Base-by-base conservation (phyloP, 1,139 yeast species). In the Trichomonascaceae sp. region DNA sequence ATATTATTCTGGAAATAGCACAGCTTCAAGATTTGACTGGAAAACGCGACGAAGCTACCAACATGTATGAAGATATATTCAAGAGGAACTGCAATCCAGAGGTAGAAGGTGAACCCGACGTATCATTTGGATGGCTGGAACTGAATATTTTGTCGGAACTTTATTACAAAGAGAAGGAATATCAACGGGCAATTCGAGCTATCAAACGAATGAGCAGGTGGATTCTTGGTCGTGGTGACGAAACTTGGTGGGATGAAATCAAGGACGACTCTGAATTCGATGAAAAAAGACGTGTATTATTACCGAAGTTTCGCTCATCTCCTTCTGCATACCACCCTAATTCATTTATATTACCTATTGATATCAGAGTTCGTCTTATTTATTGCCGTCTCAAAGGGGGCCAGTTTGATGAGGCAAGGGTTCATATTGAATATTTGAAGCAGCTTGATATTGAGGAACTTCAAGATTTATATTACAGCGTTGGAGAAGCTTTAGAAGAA, bases 141-240 rank as follows among this genome's bases (percentile, higher is more conserved):
- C 75, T 93, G 51, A 91, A 93, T 65, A 87, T 89, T 57, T 72
- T 93, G 50, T 79, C 87, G 9, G 98, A 93, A 64, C 72, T 93
- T 39, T 87, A 86, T 65, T 77, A 84, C 39, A 82, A 83, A 54
- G 85, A 84, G 57, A 80, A 80, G 47, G 82, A 84, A 9, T 87
- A 84, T 78, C 63, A 69, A 6, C 74, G 80, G 15, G 95, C 93
- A 1, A 77, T 90, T 19, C 78, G 77, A 53, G 76, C 82, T 0
- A 78, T 89, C 49, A 86, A 87, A 62, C 73, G 79, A 39, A 86
- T 88, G 12, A 80, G 96, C 0, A 75, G 99, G 55, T 90, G 96
- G 95, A 79, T 91, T 17, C 90, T 87, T 60, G 77, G 76, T 10
- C 78, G 99, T 60, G 80, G 74, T 36, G 74, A 73, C 22, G 96